Evolutionary conservation across 2,329 filamentous ascomycete species (phyloP), one percentile per base, ranked within the genome.

Genomic region (Passalora sequoiae): DNA sequence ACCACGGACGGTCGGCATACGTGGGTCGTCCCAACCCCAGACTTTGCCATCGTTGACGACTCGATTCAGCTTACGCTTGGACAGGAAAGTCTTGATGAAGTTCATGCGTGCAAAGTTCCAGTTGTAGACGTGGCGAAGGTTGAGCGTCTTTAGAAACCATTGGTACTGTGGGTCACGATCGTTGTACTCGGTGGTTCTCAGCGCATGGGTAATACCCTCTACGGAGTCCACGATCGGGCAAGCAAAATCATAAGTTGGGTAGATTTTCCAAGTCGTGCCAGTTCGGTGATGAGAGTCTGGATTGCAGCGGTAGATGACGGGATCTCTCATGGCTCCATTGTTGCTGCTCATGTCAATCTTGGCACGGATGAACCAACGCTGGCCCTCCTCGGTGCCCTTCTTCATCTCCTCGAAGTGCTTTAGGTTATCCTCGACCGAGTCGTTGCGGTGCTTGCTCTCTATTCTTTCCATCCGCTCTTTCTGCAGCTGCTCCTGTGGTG

Each of bases 241-340:
- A 51, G 85, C 86, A 62, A 91, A 87, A 65, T 92, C 86, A 71
- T 92, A 92, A 52, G 84, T 91, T 24, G 86, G 86, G 68, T 91
- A 91, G 62, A 88, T 83, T 70, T 89, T 91, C 84, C 86, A 91
- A 49, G 75, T 80, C 45, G 72, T 77, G 22, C 86, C 86, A 1
- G 86, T 92, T 55, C 86, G 81, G 70, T 92, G 86, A 66, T 92
- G 85, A 8, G 72, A 65, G 37, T 75, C 63, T 4, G 78, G 74
- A 60, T 94, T 95, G 78, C 89, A 96, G 55, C 92, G 83, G 75
- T 96, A 97, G 66, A 98, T 94, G 67, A 97, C 89, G 9, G 92
- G 92, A 66, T 98, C 92, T 54, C 92, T 80, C 78, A 97, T 83
- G 40, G 92, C 88, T 69, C 94, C 94, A 74, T 98, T 97, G 53